Percentiles rank a stretch among this genome's conserved stretches.
These are phyloP conservation scores for Hydnum rufescens DNA, from an alignment of 768 basidiomycete species.

Conservation along the genomic window DNA sequence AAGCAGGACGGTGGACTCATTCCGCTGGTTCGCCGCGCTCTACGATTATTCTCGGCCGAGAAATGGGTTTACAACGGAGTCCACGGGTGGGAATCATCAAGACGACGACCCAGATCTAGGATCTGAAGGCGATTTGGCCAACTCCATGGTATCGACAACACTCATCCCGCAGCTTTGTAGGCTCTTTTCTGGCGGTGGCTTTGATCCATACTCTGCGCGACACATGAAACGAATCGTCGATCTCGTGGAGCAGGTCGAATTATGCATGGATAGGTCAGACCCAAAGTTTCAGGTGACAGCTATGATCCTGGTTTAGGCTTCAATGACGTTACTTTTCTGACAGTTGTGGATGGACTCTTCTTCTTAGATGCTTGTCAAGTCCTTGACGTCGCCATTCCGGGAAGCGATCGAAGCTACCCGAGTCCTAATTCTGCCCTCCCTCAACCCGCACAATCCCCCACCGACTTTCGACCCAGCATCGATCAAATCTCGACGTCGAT, in stretches of 20 bases:
- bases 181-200: slow-evolving; percentile 54
- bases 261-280: slow-evolving; percentile 38
- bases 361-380: slow-evolving; percentile 3
- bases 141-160: slow-evolving; percentile 71
- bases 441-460: slow-evolving; percentile 12
- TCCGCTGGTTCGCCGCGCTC: slow-evolving; percentile 63
- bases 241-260: slow-evolving; percentile 62
- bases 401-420: slow-evolving; percentile 17
- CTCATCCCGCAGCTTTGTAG: slow-evolving; percentile 57
- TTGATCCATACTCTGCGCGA: slow-evolving; percentile 59
- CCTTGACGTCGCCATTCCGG: slow-evolving; percentile 31
- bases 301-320: neutral
- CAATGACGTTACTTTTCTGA: neutral
- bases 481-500: slow-evolving; percentile 48
- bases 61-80: too few species aligned
- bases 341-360: neutral
- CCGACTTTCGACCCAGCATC: slow-evolving; percentile 56
- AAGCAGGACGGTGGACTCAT: slow-evolving; percentile 44
- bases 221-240: slow-evolving; percentile 47
- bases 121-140: slow-evolving; percentile 71
- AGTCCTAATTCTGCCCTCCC: slow-evolving; percentile 10
- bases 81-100: slow-evolving; percentile 11
- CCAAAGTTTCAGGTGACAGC: slow-evolving; percentile 23
- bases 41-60: slow-evolving; percentile 48
- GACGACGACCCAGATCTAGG: slow-evolving; percentile 35